phyloP scores from a whole-genome alignment of 306 rosid species.

The Sophora flavescens region DNA sequence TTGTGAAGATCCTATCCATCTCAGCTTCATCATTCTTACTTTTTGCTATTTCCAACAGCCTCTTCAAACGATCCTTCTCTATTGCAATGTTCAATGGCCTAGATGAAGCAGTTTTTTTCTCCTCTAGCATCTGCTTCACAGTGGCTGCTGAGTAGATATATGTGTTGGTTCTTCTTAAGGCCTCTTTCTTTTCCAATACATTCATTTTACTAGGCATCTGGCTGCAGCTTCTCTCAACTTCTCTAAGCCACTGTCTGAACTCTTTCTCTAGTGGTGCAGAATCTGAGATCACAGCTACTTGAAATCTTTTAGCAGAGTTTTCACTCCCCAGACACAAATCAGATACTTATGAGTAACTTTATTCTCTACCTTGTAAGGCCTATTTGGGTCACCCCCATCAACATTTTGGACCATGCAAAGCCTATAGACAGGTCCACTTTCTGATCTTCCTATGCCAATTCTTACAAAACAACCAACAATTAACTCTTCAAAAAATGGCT shows the following conservation, averaged over 20 bases:
- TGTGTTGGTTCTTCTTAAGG: conserved; percentile 55
- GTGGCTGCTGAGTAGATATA: conserved; percentile 67
- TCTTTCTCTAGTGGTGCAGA: conserved; percentile 66
- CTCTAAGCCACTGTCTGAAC: conserved; percentile 61
- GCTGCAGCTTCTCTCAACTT: conserved; percentile 58
- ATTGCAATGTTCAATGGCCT: conserved; percentile 71
- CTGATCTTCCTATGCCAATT: conserved; percentile 63
- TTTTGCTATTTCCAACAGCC: conserved; percentile 56
- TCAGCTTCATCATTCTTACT: conserved; percentile 53
- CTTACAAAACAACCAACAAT: conserved; percentile 76
- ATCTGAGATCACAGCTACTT: conserved; percentile 65
- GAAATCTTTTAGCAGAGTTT: conserved; percentile 61
- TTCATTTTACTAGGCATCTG: conserved; percentile 55
- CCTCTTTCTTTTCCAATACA: conserved; percentile 61
- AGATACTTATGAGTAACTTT: conserved; percentile 63
- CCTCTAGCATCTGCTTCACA: conserved; percentile 72
- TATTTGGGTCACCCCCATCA: conserved; percentile 50
- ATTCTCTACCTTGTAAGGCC: conserved; percentile 61
- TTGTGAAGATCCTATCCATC: conserved; percentile 53
- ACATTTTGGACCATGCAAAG: conserved; percentile 65
- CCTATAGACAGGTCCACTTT: conserved; percentile 61
- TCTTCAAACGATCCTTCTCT: conserved; percentile 69
- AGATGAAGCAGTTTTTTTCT: conserved; percentile 54
- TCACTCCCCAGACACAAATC: conserved; percentile 72
- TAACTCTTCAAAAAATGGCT: conserved; percentile 74